Evolutionary conservation across 129 eudicot genomes (phyloP), one percentile per base, ranked within the genome.

Genomic region (Kitagawia praeruptora): DNA sequence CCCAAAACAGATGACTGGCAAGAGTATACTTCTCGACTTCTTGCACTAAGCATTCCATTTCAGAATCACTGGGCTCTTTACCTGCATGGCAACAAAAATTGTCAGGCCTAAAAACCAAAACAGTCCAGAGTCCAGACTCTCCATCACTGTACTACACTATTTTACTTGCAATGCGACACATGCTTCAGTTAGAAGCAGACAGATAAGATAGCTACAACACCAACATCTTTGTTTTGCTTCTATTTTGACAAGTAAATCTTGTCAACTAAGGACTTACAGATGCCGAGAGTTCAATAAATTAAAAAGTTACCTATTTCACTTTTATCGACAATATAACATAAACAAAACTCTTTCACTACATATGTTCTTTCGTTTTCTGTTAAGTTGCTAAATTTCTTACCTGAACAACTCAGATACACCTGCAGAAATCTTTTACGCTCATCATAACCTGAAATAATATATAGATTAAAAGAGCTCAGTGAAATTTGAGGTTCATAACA

Each of bases 1-100:
- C 99, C 99, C 99, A 95, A 83, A 89, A 67, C 63, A 95, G 88
- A 87, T 95, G 97, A 83, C 87, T 92, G 56, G 96, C 93, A 67
- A 95, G 96, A 70, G 96, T 83, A 79, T 92, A 95, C 89, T 87
- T 90, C 83, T 92, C 97, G 77, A 85, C 85, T 78, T 82, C 86
- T 79, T 92, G 81, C 81, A 90, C 81, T 56, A 90, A 82, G 64
- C 81, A 77, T 70, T 92, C 88, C 75, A 90, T 79, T 77, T 87
- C 93, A 47, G 23, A 42, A 72, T 86, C 85, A 80, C 85, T 73
- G 54, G 88, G 90, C 74, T 83, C 81, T n/a, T 80, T 75, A 64
- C 90, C 99, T 92, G 89, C 84, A 87, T 51, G 76, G 82, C 75
- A 46, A 78, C 74, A 37, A 48, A 21, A 76, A 72, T n/a, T 61